Evolutionary conservation across 768 basidiomycete species (phyloP), one percentile per base, ranked within the genome.

Genomic region (Suillus bovinus): DNA sequence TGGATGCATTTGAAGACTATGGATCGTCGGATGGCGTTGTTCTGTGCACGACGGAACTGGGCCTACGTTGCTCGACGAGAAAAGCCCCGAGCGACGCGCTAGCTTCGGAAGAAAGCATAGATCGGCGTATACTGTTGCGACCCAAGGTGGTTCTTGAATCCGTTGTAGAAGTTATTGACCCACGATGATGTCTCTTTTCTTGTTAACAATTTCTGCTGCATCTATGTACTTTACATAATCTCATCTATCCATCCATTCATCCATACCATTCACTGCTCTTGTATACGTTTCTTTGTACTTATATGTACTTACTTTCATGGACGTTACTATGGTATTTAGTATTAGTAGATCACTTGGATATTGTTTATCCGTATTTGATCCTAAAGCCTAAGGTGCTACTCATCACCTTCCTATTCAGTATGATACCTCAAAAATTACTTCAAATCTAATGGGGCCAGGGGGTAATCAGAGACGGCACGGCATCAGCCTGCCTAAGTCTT

Each of bases 61-160:
- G 90, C 2, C 70, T 93, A 64, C 78, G 82, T 56, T 90, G 90
- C 63, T 82, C 83, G 47, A 89, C 86, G 46, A 78, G 81, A 58
- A 81, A 79, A 49, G 46, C 65, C 20, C 68, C 22, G 16, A 36
- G 58, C 31, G 71, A 76, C 27, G 61, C 36, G 38, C 62, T 68
- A 27, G 72, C 71, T 14, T 80, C 74, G 8, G 82, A 79, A 34
- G 81, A 79, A 38, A 71, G 67, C 29, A 72, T 85, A 47, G 90
- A 90, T 58, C 80, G 81, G 64, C 81, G 86, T 67, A 72, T 86
- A 59, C 73, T 92, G 56, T 76, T 91, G 61, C 80, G 80, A 69
- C 89, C 90, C n/a, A 91, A 89, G 71, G 89, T 91, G 4, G 84
- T 92, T 44, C 74, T 91, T 61, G 89, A 91, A 69, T 86, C 86